phyloP scores from a whole-genome alignment of 805 yeast species.

The Pachysolen tannophilus region DNA sequence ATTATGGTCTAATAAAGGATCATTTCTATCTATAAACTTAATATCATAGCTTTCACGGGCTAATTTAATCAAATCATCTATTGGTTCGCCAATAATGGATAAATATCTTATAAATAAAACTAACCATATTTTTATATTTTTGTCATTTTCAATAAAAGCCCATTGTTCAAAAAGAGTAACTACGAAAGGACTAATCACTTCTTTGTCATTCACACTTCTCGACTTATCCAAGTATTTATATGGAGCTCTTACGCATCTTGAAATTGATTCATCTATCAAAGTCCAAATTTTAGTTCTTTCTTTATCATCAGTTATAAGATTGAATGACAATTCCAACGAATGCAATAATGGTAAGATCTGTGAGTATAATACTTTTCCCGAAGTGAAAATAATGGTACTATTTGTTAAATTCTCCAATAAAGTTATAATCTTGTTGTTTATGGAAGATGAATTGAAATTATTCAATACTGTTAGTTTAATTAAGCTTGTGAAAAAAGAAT shows the following conservation, averaged over 20 bases:
- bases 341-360: slow-evolving; percentile 50
- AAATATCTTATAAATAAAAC: slow-evolving; percentile 37
- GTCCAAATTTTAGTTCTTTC: slow-evolving; percentile 39
- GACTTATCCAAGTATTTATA: slow-evolving; percentile 74
- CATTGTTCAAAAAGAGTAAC: slow-evolving; percentile 64
- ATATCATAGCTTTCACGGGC: slow-evolving; percentile 10
- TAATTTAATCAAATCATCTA: slow-evolving; percentile 13
- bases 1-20: slow-evolving; percentile 1
- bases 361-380: slow-evolving; percentile 32
- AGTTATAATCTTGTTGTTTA: slow-evolving; percentile 35
- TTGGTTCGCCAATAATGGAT: slow-evolving; percentile 53
- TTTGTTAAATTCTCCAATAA: slow-evolving; percentile 40
- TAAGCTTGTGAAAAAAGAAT: slow-evolving; percentile 63
- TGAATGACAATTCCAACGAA: slow-evolving; percentile 35
- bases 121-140: slow-evolving; percentile 39
- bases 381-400: slow-evolving; percentile 48
- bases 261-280: slow-evolving; percentile 66
- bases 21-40: slow-evolving; percentile 9
- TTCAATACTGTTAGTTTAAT: slow-evolving; percentile 35
- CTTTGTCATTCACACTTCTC: slow-evolving; percentile 15
- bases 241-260: slow-evolving; percentile 67
- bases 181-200: slow-evolving; percentile 46
- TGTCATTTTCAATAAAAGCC: slow-evolving; percentile 35
- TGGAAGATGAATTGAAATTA: slow-evolving; percentile 11
- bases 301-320: slow-evolving; percentile 10